Evolutionary conservation across 2,329 filamentous ascomycete species (phyloP).

Genomic region (Aulographum hederae): DNA sequence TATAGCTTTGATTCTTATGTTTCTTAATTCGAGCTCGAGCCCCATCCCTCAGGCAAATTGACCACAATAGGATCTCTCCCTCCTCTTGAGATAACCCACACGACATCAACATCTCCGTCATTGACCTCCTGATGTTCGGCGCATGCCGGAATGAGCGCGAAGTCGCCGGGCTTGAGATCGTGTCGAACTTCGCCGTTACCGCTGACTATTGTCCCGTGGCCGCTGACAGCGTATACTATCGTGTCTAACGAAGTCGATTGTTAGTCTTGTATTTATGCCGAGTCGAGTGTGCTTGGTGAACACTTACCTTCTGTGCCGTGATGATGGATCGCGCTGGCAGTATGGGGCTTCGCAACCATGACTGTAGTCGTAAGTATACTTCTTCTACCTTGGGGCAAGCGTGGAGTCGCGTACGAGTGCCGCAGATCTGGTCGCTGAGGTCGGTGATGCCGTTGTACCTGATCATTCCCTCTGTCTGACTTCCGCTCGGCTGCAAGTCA

Average conservation of each 20-base stretch:
- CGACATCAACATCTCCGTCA: slow-evolving; percentile 41
- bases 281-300: background rate
- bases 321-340: slow-evolving; percentile 45
- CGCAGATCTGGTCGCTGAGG: slow-evolving; percentile 47
- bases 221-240: slow-evolving; percentile 47
- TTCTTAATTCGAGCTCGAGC: no score
- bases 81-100: slow-evolving; percentile 48
- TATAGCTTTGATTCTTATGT: no score
- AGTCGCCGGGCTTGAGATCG: slow-evolving; percentile 44
- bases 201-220: slow-evolving; percentile 42
- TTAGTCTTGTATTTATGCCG: slow-evolving; percentile 3
- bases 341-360: slow-evolving; percentile 44
- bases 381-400: slow-evolving; percentile 1
- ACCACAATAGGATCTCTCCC: slow-evolving; percentile 43
- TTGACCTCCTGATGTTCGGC: slow-evolving; percentile 55
- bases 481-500: background rate
- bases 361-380: slow-evolving; percentile 24
- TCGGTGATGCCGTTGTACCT: slow-evolving; percentile 40
- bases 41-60: no score
- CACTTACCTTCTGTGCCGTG: slow-evolving; percentile 48
- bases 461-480: slow-evolving; percentile 30
- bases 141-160: slow-evolving; percentile 51
- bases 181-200: slow-evolving; percentile 36
- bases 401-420: slow-evolving; percentile 34
- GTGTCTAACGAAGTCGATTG: slow-evolving; percentile 36